Base-by-base conservation (phyloP, 2,329 filamentous ascomycete species). In the Cladosporium sp. region DNA sequence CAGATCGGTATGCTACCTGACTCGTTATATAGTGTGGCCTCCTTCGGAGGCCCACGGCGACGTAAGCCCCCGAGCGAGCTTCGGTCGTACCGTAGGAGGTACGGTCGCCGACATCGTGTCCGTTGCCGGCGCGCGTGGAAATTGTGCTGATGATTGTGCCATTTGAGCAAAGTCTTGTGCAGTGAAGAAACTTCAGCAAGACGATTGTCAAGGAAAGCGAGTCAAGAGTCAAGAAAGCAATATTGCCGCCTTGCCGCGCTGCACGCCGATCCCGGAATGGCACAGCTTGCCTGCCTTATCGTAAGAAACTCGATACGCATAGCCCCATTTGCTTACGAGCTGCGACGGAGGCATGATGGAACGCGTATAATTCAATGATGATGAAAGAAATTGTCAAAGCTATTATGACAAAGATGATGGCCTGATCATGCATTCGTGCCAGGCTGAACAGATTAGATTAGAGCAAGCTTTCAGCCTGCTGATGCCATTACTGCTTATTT, bases 211-310 rank as follows among this genome's bases (percentile, higher is more conserved):
- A 23, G 18, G 8, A 7, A 46, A n/a, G n/a, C n/a, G n/a, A n/a
- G n/a, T n/a, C n/a, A n/a, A n/a, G n/a, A n/a, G 8, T 23, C 39
- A 32, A 56, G 30, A 23, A 32, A 57, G 54, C n/a, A 23, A 23
- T 34, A 1, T 57, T 25, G 54, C 54, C 54, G 54, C 8, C 54
- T 57, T 57, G 54, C 54, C 54, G 54, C 30, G 54, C 54, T 57
- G 54, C 54, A 39, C 32, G 54, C n/a, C 21, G 54, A 57, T 57
- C 54, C 54, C 54, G 32, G 51, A 54, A 30, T 32, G 51, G 51
- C 51, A 54, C 26, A 54, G 51, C 51, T 32, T 28, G 18, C 30
- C 54, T 23, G 32, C 32, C 32, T 39, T 57, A 34, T 57, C n/a
- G n/a, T 32, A 26, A 39, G 54, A n/a, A 57, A 39, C 2, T 57